These are phyloP conservation scores for Piloderma croceum DNA, from an alignment of 768 basidiomycete genomes.

Conservation along the genomic window DNA sequence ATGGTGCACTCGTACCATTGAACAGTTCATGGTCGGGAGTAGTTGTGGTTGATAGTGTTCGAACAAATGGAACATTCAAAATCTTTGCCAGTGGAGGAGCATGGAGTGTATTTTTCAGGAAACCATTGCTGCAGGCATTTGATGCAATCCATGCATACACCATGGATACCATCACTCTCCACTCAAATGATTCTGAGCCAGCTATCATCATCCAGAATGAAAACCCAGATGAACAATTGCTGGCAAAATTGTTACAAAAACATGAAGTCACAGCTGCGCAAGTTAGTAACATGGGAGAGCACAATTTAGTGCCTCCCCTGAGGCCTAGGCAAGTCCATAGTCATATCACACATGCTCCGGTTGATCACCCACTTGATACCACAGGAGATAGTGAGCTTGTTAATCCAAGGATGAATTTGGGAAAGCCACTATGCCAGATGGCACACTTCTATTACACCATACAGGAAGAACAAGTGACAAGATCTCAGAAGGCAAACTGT, in stretches of 20 bases:
- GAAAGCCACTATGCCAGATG: too few relatives aligned
- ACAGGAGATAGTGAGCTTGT: too few relatives aligned
- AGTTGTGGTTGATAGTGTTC: background rate
- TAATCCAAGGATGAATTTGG: too few relatives aligned
- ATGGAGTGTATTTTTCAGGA: slow-evolving; percentile 7
- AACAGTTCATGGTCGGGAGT: background rate
- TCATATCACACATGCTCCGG: background rate
- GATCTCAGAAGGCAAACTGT: too few relatives aligned
- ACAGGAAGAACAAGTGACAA: too few relatives aligned
- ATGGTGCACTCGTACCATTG: slow-evolving; percentile 18
- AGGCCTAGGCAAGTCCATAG: background rate
- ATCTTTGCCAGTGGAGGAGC: slow-evolving; percentile 3
- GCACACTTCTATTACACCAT: too few relatives aligned
- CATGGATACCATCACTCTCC: slow-evolving; percentile 2
- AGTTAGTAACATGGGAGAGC: too few relatives aligned
- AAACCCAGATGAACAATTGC: background rate
- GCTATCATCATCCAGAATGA: background rate
- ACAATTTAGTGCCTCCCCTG: background rate
- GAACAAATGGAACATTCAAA: background rate
- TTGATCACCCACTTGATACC: background rate
- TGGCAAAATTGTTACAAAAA: background rate
- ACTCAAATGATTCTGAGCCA: background rate
- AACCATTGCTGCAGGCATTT: slow-evolving; percentile 3
- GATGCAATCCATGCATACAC: slow-evolving; percentile 13
- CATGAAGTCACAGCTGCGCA: background rate